Evolutionary conservation across 2,329 filamentous ascomycete species (phyloP).

Genomic region (Pseudogymnoascus sp.): DNA sequence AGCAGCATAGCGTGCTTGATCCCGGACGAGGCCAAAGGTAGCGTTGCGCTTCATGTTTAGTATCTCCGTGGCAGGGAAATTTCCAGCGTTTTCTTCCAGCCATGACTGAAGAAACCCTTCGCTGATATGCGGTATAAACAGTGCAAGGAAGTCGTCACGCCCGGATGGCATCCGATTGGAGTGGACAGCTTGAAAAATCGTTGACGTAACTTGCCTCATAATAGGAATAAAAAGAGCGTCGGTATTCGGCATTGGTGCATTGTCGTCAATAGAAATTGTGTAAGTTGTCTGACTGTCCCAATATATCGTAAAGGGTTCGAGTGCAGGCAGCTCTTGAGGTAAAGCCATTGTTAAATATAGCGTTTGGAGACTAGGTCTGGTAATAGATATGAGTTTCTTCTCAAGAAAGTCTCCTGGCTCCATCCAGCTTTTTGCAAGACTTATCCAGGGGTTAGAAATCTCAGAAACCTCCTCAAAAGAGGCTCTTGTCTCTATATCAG

Average conservation of each 20-base stretch:
- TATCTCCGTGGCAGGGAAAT: background rate
- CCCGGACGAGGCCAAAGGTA: constrained; percentile 1
- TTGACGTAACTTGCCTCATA: constrained; percentile 8
- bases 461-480: constrained; percentile 27
- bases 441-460: constrained; percentile 33
- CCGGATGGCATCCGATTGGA: background rate
- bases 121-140: constrained; percentile 4
- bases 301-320: constrained; percentile 22
- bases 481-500: constrained; percentile 27
- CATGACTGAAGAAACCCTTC: background rate
- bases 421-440: constrained; percentile 28
- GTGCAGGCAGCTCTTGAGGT: constrained; percentile 16
- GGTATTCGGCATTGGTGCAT: background rate
- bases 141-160: background rate
- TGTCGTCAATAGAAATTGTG: background rate
- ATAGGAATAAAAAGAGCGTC: background rate
- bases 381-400: background rate
- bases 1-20: background rate
- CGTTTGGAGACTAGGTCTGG: background rate
- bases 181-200: constrained; percentile 2
- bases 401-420: background rate
- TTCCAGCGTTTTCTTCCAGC: constrained; percentile 1
- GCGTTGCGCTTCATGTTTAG: background rate
- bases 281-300: constrained; percentile 24
- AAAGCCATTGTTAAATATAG: constrained; percentile 14